Percentiles rank a stretch among this genome's conserved stretches.
Conservation (phyloP, 2,329 filamentous ascomycete genomes). For the Stemphylium vesicarium region DNA sequence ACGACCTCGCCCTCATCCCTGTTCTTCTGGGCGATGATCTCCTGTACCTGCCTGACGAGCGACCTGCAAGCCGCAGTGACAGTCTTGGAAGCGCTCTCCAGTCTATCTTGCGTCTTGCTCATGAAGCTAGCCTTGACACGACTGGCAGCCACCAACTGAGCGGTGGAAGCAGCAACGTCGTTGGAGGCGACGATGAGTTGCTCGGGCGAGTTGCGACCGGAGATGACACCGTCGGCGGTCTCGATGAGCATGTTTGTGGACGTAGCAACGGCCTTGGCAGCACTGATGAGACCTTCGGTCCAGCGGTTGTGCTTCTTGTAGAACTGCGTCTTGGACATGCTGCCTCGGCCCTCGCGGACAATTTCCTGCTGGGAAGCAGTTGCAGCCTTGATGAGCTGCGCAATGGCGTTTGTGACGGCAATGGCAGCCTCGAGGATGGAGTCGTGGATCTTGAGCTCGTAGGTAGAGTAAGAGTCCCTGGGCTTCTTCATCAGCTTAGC, state of each 20-base stretch:
- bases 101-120: constrained; percentile 91
- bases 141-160: constrained; percentile 92
- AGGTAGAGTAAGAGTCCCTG: constrained; percentile 92
- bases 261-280: constrained; percentile 91
- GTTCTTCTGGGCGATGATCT: constrained; percentile 87
- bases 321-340: constrained; percentile 87
- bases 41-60: constrained; percentile 91
- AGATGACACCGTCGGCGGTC: constrained; percentile 94
- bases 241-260: constrained; percentile 97
- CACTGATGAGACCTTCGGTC: constrained; percentile 97
- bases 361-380: constrained; percentile 95
- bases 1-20: constrained; percentile 77
- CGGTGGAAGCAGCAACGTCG: constrained; percentile 93
- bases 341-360: constrained; percentile 87
- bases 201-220: constrained; percentile 88
- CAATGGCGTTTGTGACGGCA: constrained; percentile 92
- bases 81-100: constrained; percentile 91
- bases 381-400: constrained; percentile 91
- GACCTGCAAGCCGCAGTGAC: constrained; percentile 87
- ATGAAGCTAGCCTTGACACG: constrained; percentile 98
- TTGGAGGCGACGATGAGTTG: constrained; percentile 98
- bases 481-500: constrained; percentile 95
- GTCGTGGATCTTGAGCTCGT: constrained; percentile 95
- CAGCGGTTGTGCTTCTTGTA: constrained; percentile 99
- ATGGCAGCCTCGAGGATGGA: constrained; percentile 91